Evolutionary conservation across 768 basidiomycete genomes (phyloP).

Genomic region (Auriculariales sp.): DNA sequence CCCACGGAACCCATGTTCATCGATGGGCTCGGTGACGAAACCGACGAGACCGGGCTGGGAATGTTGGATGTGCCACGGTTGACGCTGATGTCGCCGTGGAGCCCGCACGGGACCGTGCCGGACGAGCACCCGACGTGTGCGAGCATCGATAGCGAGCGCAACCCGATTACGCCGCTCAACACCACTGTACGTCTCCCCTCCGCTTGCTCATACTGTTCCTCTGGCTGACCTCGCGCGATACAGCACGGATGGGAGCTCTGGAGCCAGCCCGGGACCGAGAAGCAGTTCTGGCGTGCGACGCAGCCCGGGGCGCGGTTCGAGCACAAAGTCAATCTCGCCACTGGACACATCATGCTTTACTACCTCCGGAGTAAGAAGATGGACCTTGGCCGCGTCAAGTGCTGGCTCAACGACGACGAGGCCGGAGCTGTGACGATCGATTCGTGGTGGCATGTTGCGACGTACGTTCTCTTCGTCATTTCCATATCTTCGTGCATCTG

Average conservation of each 20-base stretch:
- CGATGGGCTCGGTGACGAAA: no score
- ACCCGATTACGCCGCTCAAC: constrained; percentile 1
- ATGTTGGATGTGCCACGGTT: no score
- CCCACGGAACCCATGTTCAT: neutral
- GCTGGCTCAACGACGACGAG: neutral
- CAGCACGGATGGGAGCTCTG: constrained; percentile 1
- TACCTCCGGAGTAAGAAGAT: constrained; percentile 2
- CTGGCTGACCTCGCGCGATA: no score
- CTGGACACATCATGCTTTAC: neutral
- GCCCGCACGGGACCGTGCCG: neutral
- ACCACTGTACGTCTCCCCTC: no score
- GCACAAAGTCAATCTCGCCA: neutral
- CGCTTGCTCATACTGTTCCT: no score
- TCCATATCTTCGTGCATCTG: neutral
- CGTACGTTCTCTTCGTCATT: neutral
- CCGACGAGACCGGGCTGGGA: no score
- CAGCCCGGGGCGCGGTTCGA: neutral
- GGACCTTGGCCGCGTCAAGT: neutral
- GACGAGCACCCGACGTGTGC: constrained; percentile 1
- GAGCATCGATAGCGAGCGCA: neutral
- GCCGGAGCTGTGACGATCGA: neutral
- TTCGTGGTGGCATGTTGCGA: neutral
- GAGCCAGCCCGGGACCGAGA: neutral
- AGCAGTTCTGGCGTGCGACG: constrained; percentile 2
- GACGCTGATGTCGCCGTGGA: no score